Base-by-base conservation (phyloP, 768 basidiomycete genomes). In the Agrocybe praecox region DNA sequence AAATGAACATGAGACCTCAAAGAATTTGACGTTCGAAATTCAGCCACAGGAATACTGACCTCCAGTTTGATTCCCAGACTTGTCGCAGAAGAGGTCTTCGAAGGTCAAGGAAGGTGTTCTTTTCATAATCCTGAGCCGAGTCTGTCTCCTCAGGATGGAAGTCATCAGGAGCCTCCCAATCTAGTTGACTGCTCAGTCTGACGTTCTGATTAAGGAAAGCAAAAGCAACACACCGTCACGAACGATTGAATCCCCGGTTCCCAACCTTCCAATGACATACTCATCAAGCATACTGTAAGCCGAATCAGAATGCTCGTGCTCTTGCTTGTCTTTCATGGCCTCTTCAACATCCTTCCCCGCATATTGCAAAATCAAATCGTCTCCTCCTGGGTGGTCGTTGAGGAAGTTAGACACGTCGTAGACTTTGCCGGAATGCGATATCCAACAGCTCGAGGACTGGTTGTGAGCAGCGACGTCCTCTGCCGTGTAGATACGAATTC, bases 201-300 rank as follows among this genome's bases (percentile, higher is more conserved):
- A 51, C 45, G 46, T 45, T 40, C 43, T 26, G 14, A 61, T 45
- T 46, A 14, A 32, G 23, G 15, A 48, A 60, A 33, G 18, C n/a
- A 50, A 55, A 55, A 44, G 52, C 22, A 24, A 78, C 86, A 55
- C 58, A 92, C 93, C 86, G 32, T 97, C 92, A 59, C 84, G 81
- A 54, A 96, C 89, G 36, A 87, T 85, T 18, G 77, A 84, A 61
- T 90, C 88, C 8, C 83, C 86, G 0, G 80, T 80, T 2, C 94
- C 94, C 55, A 98, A 65, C 57, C 88, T 83, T 19, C 97, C 97
- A 67, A 98, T 81, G 48, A 84, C 62, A 69, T 92, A 96, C 69
- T 96, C 94, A 24, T 89, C 85, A 69, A 99, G 68, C 87, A 99
- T 93, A 21, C 89, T 88, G 70, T 92, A 98, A 1, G 97, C 97